phyloP scores from a whole-genome alignment of 371 early-diverging fungal species.

The Actinomortierella wolfii region DNA sequence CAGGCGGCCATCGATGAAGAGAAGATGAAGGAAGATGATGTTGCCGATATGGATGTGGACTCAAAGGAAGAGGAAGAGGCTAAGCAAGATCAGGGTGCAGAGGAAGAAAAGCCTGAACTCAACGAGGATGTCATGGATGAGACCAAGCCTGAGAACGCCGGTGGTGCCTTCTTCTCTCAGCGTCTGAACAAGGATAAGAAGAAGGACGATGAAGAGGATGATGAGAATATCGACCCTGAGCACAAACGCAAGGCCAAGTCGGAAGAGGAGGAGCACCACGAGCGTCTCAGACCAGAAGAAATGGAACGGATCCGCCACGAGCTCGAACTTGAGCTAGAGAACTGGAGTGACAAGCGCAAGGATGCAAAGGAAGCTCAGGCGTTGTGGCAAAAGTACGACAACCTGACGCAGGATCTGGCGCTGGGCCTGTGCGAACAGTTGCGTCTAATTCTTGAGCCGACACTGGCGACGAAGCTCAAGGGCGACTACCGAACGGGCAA shows the following conservation, averaged over 20 bases:
- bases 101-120: constrained; percentile 42
- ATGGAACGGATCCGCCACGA: constrained; percentile 66
- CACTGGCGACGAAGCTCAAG: constrained; percentile 94
- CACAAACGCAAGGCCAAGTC: constrained; percentile 16
- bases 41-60: constrained; percentile 64
- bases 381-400: constrained; percentile 89
- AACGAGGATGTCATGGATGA: constrained; percentile 45
- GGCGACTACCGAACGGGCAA: constrained; percentile 99
- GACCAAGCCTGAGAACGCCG: constrained; percentile 37
- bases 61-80: constrained; percentile 49
- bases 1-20: constrained; percentile 62
- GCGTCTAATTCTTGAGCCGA: constrained; percentile 96
- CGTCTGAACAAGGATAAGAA: constrained; percentile 45
- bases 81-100: constrained; percentile 50
- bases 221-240: constrained; percentile 25
- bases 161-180: constrained; percentile 39
- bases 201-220: constrained; percentile 38
- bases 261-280: constrained; percentile 48
- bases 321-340: constrained; percentile 54
- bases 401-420: constrained; percentile 87
- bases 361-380: constrained; percentile 71
- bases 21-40: constrained; percentile 54
- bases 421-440: constrained; percentile 94
- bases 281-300: constrained; percentile 64
- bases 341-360: constrained; percentile 65